Evolutionary conservation across 345 rosid genomes (phyloP), one percentile per base, ranked within the genome.

Genomic region (Citropsis articulata): DNA sequence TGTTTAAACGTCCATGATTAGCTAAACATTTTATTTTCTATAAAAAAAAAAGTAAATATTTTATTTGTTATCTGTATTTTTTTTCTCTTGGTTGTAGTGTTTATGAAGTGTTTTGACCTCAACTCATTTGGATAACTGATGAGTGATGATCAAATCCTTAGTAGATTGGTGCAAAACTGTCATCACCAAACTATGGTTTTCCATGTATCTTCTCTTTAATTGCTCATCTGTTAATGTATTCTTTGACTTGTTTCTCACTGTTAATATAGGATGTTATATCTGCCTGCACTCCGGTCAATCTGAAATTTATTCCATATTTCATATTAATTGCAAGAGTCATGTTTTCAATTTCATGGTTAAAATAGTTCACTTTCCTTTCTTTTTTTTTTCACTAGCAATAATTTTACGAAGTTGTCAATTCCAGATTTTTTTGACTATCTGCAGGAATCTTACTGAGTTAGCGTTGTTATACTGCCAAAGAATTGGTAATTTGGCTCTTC

Each of bases 391-490:
- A 25, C 45, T 31, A 10, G 36, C 64, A 78, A 35, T 33, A 28
- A 33, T 18, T 40, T 27, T 69, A 18, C 18, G 35, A 18, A 57
- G 78, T 16, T 71, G 33, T 50, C 65, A 72, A 79, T 71, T 71
- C 75, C 73, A 77, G 71, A 71, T 42, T n/a, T 80, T 80, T 73
- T 82, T 81, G 56, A 83, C 24, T 65, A 18, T 77, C 2, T 85
- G 84, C 90, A 95, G 98, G 85, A 81, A 66, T 53, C 94, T 95
- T 53, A 89, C 91, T 68, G 98, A 93, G 86, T 87, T 95, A 76
- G 87, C 94, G 42, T 85, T 95, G 82, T 81, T 93, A 78, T 93
- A 91, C 83, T 95, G 95, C 88, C 98, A 95, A 86, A 89, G 94
- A 81, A 84, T 95, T 48, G 87, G 97, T 63, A 83, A 86, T 86